Evolutionary conservation across 75 land plant species (phyloP), one percentile per base, ranked within the genome.

Genomic region (Pinus taeda): DNA sequence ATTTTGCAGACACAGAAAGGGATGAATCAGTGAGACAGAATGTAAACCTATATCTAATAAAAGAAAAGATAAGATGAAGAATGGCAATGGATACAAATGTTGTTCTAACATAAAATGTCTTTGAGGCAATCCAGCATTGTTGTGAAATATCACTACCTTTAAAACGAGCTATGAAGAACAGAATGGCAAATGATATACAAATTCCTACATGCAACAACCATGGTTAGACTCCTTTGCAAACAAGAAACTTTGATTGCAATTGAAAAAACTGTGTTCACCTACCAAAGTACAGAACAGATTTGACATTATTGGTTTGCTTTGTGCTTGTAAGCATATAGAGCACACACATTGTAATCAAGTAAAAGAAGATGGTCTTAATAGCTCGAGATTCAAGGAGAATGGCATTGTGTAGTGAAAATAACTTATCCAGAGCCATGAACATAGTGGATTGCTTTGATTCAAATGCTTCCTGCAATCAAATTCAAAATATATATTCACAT

Each of bases 271-370:
- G 49, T n/a, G n/a, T 20, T 59, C 45, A 59, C 59, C 59, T 84
- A 94, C 97, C 95, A 36, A 86, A 76, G 63, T 93, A 95, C 18
- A 95, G 83, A 60, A 79, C 59, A 6, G 82, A 83, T 70, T 93
- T 87, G 1, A 87, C 86, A 74, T 66, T 78, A 66, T 79, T 82
- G 12, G 93, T 91, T 76, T 95, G 93, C 80, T 91, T 93, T n/a
- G 96, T 75, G 60, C 92, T 88, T 4, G 92, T 95, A 60, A 90
- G 75, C 87, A 95, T 82, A 84, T 93, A 93, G 58, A 93, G 12
- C 63, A 93, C 75, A 57, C 93, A 81, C 2, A 92, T 80, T 49
- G 78, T 75, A 18, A 78, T 37, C 26, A 76, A 79, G 81, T 95
- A 93, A 56, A 91, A 79, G 62, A 95, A 79, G 75, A 91, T 85